Percentiles rank a stretch among this genome's conserved stretches.
phyloP scores from a whole-genome alignment of 2,329 filamentous ascomycete species.

The Purpureocillium takamizusanense region DNA sequence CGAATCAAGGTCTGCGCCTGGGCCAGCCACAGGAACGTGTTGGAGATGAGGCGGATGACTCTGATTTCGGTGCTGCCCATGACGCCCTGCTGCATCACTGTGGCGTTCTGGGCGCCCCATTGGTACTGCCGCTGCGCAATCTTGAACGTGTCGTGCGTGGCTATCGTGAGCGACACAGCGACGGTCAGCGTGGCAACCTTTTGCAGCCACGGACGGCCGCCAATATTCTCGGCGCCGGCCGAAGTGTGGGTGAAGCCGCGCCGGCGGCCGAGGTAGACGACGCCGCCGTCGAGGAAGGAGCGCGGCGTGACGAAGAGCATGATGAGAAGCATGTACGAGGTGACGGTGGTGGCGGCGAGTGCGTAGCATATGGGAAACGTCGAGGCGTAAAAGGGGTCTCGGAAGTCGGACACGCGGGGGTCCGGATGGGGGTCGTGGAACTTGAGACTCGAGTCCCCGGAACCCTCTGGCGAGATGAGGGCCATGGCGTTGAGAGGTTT shows the following conservation, averaged over 20 bases:
- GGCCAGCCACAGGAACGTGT: conserved; percentile 93
- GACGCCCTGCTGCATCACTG: conserved; percentile 65
- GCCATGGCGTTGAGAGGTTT: conserved; percentile 11
- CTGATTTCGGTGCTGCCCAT: conserved; percentile 80
- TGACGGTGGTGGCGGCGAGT: conserved; percentile 81
- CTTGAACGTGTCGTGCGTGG: conserved; percentile 81
- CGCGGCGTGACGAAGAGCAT: conserved; percentile 93
- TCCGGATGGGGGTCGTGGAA: conserved; percentile 18
- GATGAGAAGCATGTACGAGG: conserved; percentile 85
- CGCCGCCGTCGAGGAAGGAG: conserved; percentile 80
- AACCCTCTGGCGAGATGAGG: conserved; percentile 29
- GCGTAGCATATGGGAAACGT: conserved; percentile 90
- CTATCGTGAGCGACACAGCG: conserved; percentile 82
- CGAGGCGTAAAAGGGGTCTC: conserved; percentile 87
- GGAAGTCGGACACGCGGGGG: conserved; percentile 51
- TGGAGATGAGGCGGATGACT: conserved; percentile 84
- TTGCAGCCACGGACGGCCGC: conserved; percentile 88
- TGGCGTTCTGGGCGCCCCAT: conserved; percentile 70
- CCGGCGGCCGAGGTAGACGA: conserved; percentile 69
- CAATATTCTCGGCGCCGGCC: conserved; percentile 71
- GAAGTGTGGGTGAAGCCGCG: conserved; percentile 83
- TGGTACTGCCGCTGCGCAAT: conserved; percentile 77
- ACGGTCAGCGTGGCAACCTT: conserved; percentile 68
- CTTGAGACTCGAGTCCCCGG: conserved; percentile 24
- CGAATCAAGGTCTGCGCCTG: conserved; percentile 95